Base-by-base conservation (phyloP, 2,329 filamentous ascomycete genomes). In the Diaporthe helianthi region DNA sequence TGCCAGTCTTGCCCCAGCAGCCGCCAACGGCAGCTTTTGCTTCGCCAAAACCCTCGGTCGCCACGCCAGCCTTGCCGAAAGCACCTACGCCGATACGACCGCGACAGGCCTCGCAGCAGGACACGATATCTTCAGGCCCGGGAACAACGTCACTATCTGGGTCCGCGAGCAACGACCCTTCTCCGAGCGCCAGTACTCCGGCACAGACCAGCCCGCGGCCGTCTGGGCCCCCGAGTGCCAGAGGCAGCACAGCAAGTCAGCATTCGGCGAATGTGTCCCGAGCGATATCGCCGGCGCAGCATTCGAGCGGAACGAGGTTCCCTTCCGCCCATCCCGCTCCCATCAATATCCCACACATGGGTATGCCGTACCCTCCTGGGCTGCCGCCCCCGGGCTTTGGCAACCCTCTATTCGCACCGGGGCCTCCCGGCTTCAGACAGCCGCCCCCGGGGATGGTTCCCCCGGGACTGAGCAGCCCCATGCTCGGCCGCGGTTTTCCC, bases 41-140 rank as follows among this genome's bases (percentile, higher is more conserved):
- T 58, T 98, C 95, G 19, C 95, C 95, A 9, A 93, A 93, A 77
- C 87, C 95, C 63, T 83, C 91, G 33, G 85, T 93, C 71, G 92
- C 92, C 12, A 96, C 93, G 41, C 95, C 96, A 9, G 90, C 89
- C 31, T 81, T 97, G 55, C 90, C 94, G 15, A 97, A 97, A 78
- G 90, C 90, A 24, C 90, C 93, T 6, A 94, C 93, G 15, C 93
- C 94, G 10, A 91, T 89, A 73, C 91, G 92, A 72, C 87, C 90
- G 46, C 90, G 93, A 67, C 92, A 94, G 71, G 82, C 88, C 55
- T 96, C 93, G 10, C 93, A 97, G 72, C 93, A 96, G 77, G 91
- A 90, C 31, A 89, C 89, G 12, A 88, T 90, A 76, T 84, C 87
- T 9, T 87, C 89, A 8, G 91, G 89, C 63, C 92, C 93, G 3